phyloP scores from a whole-genome alignment of 805 yeast genomes.

The Metschnikowia picachoensis region DNA sequence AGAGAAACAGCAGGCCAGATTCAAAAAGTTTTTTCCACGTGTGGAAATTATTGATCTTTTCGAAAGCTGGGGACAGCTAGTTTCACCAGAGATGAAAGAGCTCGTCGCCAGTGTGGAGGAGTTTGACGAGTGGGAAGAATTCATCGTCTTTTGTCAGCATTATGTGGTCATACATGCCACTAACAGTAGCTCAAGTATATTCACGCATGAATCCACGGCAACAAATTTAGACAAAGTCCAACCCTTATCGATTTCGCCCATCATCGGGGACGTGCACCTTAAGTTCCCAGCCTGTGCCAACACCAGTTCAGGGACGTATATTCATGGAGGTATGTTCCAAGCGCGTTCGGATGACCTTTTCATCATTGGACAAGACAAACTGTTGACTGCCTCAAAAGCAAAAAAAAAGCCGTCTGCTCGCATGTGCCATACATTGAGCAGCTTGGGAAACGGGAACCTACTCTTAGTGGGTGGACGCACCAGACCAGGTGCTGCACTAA shows the following conservation, averaged over 20 bases:
- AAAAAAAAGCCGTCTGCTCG: conserved; percentile 35
- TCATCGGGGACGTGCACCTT: conserved; percentile 18
- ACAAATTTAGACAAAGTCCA: neutral
- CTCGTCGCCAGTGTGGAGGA: conserved; percentile 52
- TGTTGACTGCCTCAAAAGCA: conserved; percentile 12
- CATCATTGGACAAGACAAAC: neutral
- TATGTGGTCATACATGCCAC: conserved; percentile 67
- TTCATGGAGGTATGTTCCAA: conserved; percentile 42
- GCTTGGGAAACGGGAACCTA: conserved; percentile 22
- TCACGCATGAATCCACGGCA: neutral
- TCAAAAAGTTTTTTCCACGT: conserved; percentile 43
- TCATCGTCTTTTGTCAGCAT: conserved; percentile 70
- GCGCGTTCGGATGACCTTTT: conserved; percentile 19
- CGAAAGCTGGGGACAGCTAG: conserved; percentile 51
- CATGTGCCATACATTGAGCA: conserved; percentile 55
- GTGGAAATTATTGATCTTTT: conserved; percentile 53
- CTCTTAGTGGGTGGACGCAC: conserved; percentile 65
- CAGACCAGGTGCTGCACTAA: conserved; percentile 48
- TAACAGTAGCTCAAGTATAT: conserved; percentile 21
- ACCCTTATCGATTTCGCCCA: neutral
- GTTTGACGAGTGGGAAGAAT: conserved; percentile 85
- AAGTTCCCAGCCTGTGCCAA: conserved; percentile 38
- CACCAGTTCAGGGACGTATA: conserved; percentile 18
- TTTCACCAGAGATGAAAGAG: conserved; percentile 35
- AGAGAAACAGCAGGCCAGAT: conserved; percentile 48